These are phyloP conservation scores for Angomonas ambiguus DNA, from an alignment of 208 protist species.

Conservation along the genomic window DNA sequence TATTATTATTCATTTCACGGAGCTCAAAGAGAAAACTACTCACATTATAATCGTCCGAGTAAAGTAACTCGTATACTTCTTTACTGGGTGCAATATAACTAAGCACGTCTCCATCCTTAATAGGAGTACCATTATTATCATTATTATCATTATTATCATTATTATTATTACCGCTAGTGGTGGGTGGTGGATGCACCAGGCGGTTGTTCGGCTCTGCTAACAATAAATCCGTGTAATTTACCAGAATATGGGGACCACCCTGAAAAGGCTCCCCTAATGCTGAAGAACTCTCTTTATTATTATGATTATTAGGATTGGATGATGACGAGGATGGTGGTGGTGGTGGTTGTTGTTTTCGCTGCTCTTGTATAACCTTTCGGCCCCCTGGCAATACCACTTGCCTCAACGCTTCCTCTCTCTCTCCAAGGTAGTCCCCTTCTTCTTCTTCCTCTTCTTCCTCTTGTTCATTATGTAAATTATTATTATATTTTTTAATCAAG, in stretches of 20 bases:
- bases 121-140: constrained; percentile 3
- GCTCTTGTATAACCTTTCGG: no score
- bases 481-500: background rate
- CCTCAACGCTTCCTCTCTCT: no score
- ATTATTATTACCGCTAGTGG: no score
- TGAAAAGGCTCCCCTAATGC: no score
- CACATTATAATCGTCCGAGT: background rate
- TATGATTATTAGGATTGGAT: no score
- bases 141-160: constrained; percentile 1
- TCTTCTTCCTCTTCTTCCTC: constrained; percentile 6
- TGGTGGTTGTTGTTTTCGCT: no score
- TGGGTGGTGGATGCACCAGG: no score
- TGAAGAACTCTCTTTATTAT: background rate
- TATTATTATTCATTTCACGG: background rate
- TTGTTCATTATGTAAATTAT: constrained; percentile 16
- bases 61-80: background rate
- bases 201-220: background rate
- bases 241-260: background rate
- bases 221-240: background rate
- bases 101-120: background rate
- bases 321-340: no score
- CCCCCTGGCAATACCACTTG: no score
- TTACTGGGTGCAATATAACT: background rate
- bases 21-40: background rate
- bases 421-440: no score